Evolutionary conservation across 2,329 filamentous ascomycete species (phyloP).

Genomic region (Fusarium scirpi): DNA sequence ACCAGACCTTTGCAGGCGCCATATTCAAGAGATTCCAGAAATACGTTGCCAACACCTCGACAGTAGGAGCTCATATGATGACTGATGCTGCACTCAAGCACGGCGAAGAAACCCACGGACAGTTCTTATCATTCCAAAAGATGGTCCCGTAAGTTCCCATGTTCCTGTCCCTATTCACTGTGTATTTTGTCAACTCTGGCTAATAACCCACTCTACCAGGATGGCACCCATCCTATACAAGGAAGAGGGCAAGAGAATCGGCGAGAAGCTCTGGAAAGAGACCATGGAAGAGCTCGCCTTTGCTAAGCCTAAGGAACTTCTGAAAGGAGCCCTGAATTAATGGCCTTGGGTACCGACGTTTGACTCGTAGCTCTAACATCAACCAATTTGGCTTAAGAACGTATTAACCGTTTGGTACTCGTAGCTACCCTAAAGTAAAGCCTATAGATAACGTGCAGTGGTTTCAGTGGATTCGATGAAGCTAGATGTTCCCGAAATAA

Average conservation of each 20-base stretch:
- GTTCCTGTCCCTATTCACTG: no score
- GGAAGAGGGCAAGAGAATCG: not conserved
- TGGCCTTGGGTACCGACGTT: accelerated
- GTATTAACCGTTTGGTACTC: no score
- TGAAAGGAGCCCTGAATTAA: not conserved
- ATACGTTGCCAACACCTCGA: not conserved
- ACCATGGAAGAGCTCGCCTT: not conserved
- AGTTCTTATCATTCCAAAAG: not conserved
- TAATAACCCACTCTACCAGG: not conserved
- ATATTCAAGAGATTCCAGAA: not conserved
- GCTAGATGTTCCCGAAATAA: no score
- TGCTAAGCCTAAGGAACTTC: not conserved
- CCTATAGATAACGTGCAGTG: no score
- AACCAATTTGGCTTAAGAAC: no score
- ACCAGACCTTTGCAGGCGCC: slow-evolving; percentile 16
- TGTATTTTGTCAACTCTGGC: no score
- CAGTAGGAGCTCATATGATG: not conserved
- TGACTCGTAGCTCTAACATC: no score
- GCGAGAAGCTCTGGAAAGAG: not conserved
- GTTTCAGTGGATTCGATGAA: no score
- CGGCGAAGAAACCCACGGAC: not conserved
- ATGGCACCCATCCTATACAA: not conserved
- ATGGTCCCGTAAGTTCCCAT: not conserved
- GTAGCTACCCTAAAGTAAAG: no score
- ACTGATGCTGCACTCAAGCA: slow-evolving; percentile 33